Percentiles rank a stretch among this genome's conserved stretches.
Evolutionary conservation across 1,139 yeast species (phyloP).

Genomic region (Wickerhamomyces sp.): DNA sequence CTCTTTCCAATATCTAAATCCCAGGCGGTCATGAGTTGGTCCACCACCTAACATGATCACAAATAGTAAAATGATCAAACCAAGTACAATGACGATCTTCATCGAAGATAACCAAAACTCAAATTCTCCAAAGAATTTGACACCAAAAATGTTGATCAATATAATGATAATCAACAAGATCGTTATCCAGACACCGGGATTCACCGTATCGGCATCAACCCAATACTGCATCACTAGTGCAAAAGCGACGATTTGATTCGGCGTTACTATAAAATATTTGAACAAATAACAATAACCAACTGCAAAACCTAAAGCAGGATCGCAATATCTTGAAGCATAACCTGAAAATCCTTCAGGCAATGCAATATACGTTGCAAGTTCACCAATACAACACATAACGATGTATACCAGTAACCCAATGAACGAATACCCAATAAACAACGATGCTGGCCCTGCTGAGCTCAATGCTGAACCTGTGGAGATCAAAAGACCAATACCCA

Average conservation of each 20-base stretch:
- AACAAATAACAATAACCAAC: constrained; percentile 75
- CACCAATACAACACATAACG: constrained; percentile 81
- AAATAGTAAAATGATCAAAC: constrained; percentile 59
- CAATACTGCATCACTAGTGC: constrained; percentile 65
- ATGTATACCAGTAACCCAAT: constrained; percentile 67
- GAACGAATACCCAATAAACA: constrained; percentile 63
- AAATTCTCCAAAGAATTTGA: constrained; percentile 65
- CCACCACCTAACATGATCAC: constrained; percentile 58
- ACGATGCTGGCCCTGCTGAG: constrained; percentile 79
- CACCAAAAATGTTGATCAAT: constrained; percentile 58
- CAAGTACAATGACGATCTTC: constrained; percentile 58
- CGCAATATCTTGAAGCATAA: constrained; percentile 60
- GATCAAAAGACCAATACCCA: constrained; percentile 73
- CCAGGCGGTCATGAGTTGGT: constrained; percentile 51
- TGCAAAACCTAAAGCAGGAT: constrained; percentile 74
- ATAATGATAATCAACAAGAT: constrained; percentile 55
- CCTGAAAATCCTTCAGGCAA: constrained; percentile 66
- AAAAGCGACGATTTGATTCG: constrained; percentile 76
- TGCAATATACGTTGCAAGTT: constrained; percentile 62
- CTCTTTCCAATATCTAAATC: constrained; percentile 59
- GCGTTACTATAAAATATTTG: constrained; percentile 74
- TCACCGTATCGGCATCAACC: constrained; percentile 44
- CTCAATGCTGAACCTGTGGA: constrained; percentile 68
- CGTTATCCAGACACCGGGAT: constrained; percentile 64
- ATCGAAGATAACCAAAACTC: constrained; percentile 56